Evolutionary conservation across 2,329 filamentous ascomycete genomes (phyloP).

Genomic region (Magnaporthiopsis rhizophila): DNA sequence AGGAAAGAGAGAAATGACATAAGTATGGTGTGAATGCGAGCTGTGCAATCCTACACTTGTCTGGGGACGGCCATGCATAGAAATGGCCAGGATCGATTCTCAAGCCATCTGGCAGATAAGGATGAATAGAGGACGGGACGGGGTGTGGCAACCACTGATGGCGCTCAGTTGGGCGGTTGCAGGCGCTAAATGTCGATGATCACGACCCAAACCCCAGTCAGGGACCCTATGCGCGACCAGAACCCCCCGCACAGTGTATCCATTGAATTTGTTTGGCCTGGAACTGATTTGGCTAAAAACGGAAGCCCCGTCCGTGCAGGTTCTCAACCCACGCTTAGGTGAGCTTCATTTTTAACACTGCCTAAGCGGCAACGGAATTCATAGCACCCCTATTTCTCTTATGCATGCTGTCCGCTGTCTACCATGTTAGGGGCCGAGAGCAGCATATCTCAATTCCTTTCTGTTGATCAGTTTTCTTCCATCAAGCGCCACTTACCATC

Average conservation of each 20-base stretch:
- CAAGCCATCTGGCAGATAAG: not conserved
- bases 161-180: not conserved
- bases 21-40: not conserved
- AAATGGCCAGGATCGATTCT: not conserved
- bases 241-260: not conserved
- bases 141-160: too few relatives aligned
- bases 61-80: not conserved
- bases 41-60: not conserved
- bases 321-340: not conserved
- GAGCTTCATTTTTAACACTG: too few relatives aligned
- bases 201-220: not conserved
- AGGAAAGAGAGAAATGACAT: not conserved
- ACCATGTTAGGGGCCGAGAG: too few relatives aligned
- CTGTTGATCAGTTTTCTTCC: too few relatives aligned
- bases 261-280: not conserved
- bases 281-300: not conserved
- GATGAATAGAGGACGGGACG: not conserved
- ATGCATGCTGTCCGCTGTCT: too few relatives aligned
- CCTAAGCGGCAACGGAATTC: too few relatives aligned
- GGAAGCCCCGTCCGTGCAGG: not conserved
- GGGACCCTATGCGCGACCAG: not conserved
- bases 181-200: not conserved
- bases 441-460: too few relatives aligned
- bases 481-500: too few relatives aligned
- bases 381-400: too few relatives aligned